Conservation (phyloP, 768 basidiomycete genomes). For the Lepiota venenata region DNA sequence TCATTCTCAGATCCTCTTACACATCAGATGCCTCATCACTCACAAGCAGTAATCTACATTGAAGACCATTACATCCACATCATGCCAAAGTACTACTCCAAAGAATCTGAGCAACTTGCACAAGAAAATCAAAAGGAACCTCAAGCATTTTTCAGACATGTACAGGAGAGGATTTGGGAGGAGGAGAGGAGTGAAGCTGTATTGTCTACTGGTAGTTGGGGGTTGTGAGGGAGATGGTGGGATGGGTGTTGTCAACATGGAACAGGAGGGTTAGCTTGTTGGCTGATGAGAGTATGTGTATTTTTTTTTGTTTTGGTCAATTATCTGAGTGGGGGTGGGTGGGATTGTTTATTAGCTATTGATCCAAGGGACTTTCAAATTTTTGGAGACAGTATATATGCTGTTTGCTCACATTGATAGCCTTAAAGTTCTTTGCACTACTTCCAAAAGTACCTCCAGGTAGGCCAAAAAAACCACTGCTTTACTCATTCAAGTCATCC, state of each 20-base stretch:
- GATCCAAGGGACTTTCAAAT: constrained; percentile 38
- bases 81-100: constrained; percentile 50
- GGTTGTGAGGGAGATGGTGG: constrained; percentile 49
- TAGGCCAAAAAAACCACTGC: constrained; percentile 23
- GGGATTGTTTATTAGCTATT: constrained; percentile 41
- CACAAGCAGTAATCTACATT: constrained; percentile 60
- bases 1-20: constrained; percentile 38
- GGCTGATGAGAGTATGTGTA: constrained; percentile 26
- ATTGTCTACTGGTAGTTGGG: constrained; percentile 48
- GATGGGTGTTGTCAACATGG: constrained; percentile 53
- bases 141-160: constrained; percentile 50
- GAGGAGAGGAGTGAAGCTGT: constrained; percentile 51
- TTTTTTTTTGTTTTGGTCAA: background rate
- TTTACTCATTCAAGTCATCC: background rate
- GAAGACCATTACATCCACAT: constrained; percentile 51
- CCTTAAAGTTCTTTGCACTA: constrained; percentile 47
- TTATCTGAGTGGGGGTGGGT: too few relatives aligned
- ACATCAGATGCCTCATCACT: constrained; percentile 54
- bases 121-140: constrained; percentile 38
- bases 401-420: constrained; percentile 59
- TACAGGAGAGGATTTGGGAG: constrained; percentile 43
- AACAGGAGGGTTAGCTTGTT: constrained; percentile 35
- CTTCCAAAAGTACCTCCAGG: constrained; percentile 61
- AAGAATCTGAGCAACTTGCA: constrained; percentile 41
- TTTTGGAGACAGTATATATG: constrained; percentile 53